Evolutionary conservation across 2,329 filamentous ascomycete species (phyloP).

Genomic region (Chaetomiaceae sp.): DNA sequence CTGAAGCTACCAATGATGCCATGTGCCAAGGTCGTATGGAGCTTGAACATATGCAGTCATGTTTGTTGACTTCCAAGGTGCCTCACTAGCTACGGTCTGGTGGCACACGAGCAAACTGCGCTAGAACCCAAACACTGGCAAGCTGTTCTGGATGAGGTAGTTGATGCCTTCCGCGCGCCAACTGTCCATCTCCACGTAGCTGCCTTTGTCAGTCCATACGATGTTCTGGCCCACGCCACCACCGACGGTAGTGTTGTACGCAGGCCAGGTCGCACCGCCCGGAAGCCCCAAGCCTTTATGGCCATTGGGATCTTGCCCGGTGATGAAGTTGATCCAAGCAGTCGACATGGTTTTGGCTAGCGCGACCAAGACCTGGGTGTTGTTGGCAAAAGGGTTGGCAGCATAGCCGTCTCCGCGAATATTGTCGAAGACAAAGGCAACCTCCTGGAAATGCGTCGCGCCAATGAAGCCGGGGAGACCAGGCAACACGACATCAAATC

Average conservation of each 20-base stretch:
- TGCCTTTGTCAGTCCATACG: constrained; percentile 4
- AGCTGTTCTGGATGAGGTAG: not conserved
- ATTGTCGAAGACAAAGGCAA: constrained; percentile 4
- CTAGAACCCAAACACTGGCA: not conserved
- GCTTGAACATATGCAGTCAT: too few species aligned
- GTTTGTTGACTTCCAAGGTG: too few species aligned
- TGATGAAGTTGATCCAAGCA: constrained; percentile 4
- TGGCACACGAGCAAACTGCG: not conserved
- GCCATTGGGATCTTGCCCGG: constrained; percentile 2
- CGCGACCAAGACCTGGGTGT: not conserved
- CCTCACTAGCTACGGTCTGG: not conserved
- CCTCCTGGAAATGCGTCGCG: constrained; percentile 3
- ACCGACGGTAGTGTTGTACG: not conserved
- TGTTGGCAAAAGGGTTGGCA: constrained; percentile 2
- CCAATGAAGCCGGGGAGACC: not conserved
- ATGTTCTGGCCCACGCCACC: constrained; percentile 4
- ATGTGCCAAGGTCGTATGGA: too few species aligned
- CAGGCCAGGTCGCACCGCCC: not conserved
- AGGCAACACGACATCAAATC: constrained; percentile 1
- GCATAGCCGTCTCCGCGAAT: constrained; percentile 2
- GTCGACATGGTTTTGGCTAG: constrained; percentile 6
- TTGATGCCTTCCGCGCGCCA: constrained; percentile 5
- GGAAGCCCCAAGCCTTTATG: not conserved
- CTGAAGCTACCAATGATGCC: too few species aligned
- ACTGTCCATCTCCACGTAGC: constrained; percentile 1